phyloP scores from a whole-genome alignment of 495 filamentous ascomycete genomes.

The Tuber borchii region DNA sequence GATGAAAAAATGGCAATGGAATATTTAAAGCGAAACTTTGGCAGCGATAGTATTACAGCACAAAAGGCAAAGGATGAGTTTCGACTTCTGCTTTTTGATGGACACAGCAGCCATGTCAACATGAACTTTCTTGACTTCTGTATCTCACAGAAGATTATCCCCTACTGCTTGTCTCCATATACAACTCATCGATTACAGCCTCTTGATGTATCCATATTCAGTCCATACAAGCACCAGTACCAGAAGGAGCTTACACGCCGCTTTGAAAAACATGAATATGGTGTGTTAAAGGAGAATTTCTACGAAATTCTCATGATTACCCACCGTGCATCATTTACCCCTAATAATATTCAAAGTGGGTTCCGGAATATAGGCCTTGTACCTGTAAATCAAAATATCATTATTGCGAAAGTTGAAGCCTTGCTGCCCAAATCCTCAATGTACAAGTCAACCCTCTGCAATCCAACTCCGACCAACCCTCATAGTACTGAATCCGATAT shows the following conservation, averaged over 20 bases:
- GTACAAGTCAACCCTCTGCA: no score
- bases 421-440: no score
- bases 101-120: slow-evolving; percentile 11
- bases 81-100: slow-evolving; percentile 16
- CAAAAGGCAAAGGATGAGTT: background rate
- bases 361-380: no score
- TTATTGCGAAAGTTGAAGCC: no score
- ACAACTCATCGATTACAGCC: slow-evolving; percentile 10
- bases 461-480: no score
- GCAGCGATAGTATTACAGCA: background rate
- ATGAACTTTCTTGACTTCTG: slow-evolving; percentile 13
- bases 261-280: background rate
- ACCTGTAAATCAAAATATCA: no score
- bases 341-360: no score
- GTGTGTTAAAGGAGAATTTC: slow-evolving; percentile 5
- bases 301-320: background rate
- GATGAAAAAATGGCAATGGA: slow-evolving; percentile 6
- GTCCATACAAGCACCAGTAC: slow-evolving; percentile 9
- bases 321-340: no score
- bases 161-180: slow-evolving; percentile 11
- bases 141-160: slow-evolving; percentile 7
- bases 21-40: slow-evolving; percentile 20
- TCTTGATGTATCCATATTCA: slow-evolving; percentile 8
- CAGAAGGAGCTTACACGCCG: background rate
- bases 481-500: no score